Evolutionary conservation across 352 stramenopile genomes (phyloP), one percentile per base, ranked within the genome.

Genomic region (Phytophthora agathidicida): DNA sequence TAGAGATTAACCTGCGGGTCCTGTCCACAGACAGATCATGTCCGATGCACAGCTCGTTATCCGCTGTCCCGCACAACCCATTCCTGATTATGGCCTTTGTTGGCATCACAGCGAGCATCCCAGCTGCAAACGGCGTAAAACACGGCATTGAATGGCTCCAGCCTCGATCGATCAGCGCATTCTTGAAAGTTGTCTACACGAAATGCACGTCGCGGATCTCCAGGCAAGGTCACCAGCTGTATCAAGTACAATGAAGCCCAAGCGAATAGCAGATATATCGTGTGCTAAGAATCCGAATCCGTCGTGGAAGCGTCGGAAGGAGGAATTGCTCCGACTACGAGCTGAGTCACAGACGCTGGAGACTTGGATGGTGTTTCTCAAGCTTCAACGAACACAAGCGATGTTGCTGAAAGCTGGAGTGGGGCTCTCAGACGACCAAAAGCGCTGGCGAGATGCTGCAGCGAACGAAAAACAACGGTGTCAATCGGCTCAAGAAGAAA

Each of bases 301-400:
- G 17, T 69, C 58, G 3, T 71, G 65, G 48, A 57, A 71, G 42
- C 72, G 65, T 6, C 71, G 68, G 53, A 76, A 71, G 36, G 50
- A 78, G 4, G 68, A 81, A 38, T 47, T 77, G 5, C 48, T 61
- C 13, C 23, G 45, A 14, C 44, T 81, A 26, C 42, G 61, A 44
- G 46, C 37, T 2, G 47, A 66, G 11, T 28, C 70, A 11, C 45
- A 72, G 13, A 50, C 72, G n/a, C 35, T 81, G 23, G 45, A 78
- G 35, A 70, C 53, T 10, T 65, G 42, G 5, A 35, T 71, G 24
- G 45, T 60, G 36, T 43, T 69, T n/a, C 37, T 81, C 11, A 59
- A 73, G 45, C 20, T 66, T 27, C 38, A 13, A 9, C 37, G 10
- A 17, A 57, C 28, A 3, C 54, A 49, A 28, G 26, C 19, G 7